A percentile compares a stretch with the other conserved stretches of the same genome.
Conservation (phyloP, 345 rosid species). For the Melaleuca quinquenervia region DNA sequence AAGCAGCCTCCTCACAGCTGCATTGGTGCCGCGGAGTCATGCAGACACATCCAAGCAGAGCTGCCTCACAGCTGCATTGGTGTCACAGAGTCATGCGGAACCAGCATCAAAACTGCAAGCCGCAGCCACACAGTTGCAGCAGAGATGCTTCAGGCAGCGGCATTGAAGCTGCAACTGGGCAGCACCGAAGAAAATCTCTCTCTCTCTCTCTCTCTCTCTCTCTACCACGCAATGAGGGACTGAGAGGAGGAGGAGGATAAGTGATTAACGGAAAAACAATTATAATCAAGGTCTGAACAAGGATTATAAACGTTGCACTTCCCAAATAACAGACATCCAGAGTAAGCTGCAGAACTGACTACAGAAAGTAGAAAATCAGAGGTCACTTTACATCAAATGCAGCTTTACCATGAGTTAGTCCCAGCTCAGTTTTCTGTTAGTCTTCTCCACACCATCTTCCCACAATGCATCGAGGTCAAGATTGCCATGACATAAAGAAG, state of each 20-base stretch:
- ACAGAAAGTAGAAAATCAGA: neutral
- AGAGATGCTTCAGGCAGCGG: neutral
- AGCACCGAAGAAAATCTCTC: neutral
- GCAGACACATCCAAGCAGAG: neutral
- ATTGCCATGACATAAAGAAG: slow-evolving; percentile 59
- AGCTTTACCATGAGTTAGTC: slow-evolving; percentile 9
- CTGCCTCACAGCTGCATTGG: neutral
- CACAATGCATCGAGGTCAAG: slow-evolving; percentile 62
- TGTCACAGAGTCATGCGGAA: neutral
- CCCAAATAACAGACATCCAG: neutral
- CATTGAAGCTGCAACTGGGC: neutral
- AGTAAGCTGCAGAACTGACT: neutral
- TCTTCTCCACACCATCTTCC: slow-evolving; percentile 72
- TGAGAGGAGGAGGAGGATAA: neutral
- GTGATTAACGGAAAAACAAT: neutral
- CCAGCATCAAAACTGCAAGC: neutral
- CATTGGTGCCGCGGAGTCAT: too few species aligned
- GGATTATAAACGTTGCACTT: neutral
- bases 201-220: neutral
- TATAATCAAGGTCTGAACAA: neutral
- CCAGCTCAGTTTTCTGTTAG: slow-evolving; percentile 37
- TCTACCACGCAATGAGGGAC: neutral
- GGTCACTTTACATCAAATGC: neutral
- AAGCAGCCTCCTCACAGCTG: neutral
- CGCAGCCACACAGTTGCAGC: neutral